Evolutionary conservation across 2,329 filamentous ascomycete genomes (phyloP), one percentile per base, ranked within the genome.

Genomic region (Neonectria sp.): DNA sequence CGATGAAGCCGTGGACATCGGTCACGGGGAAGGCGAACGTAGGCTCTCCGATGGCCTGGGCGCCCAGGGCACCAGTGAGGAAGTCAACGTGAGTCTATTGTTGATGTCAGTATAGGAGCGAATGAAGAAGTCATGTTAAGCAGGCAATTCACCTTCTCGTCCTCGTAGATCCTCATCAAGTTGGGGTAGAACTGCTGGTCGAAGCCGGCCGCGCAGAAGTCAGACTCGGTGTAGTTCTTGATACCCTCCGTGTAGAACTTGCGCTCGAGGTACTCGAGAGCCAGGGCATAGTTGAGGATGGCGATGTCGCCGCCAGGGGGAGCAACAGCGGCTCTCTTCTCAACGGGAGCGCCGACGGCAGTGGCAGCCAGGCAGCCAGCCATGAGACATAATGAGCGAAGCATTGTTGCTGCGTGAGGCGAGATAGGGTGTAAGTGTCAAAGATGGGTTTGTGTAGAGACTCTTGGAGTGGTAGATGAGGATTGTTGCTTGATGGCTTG

Each of bases 221-320:
- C 83, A 2, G 76, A 69, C 67, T 84, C 77, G 33, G 83, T 85
- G 82, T 87, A 92, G 73, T 89, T 90, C 65, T 81, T 77, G 5
- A 92, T 82, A 43, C 86, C 90, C 55, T 90, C 76, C 43, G 82
- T 80, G 80, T 93, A 93, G 81, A 92, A 92, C 62, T 83, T 84
- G 68, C 88, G 82, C 79, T 93, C 91, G 33, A 89, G 84, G 61
- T 87, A 83, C 78, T 89, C 87, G 6, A 89, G 83, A 2, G 83
- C 82, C 25, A 86, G 76, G 24, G 84, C 84, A 58, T 85, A 86
- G 78, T 84, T 83, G 60, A 85, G 79, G 58, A 85, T 85, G 57
- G 77, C 74, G 52, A 64, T 64, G 13, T 74, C 72, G 55, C 73
- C 71, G 52, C 73, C 17, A 4, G 27, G 13, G 3, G 59, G 46